phyloP scores from a whole-genome alignment of 371 early-diverging fungal species.

The Rhizopus arrhizus region DNA sequence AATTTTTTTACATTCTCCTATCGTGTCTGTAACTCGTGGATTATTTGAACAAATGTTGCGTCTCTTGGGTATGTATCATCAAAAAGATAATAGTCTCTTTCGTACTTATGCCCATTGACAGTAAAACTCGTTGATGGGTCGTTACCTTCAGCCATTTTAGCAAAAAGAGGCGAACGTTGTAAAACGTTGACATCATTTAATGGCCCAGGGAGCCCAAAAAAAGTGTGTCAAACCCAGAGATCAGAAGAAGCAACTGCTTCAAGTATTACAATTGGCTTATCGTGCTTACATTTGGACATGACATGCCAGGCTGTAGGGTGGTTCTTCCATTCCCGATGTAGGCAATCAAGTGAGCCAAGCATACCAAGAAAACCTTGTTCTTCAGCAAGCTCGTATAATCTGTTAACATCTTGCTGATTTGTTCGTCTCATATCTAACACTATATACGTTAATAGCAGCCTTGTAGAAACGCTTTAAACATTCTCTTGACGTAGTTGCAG shows the following conservation, averaged over 20 bases:
- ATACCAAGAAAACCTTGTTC: conserved; percentile 11
- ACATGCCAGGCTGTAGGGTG: neutral
- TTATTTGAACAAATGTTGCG: neutral
- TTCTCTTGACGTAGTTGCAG: neutral
- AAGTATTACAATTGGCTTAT: conserved; percentile 7
- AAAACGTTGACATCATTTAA: conserved; percentile 6
- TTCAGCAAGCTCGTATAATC: neutral
- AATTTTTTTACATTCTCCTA: neutral
- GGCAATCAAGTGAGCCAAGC: conserved; percentile 16
- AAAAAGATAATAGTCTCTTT: conserved; percentile 2
- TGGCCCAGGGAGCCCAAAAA: conserved; percentile 4
- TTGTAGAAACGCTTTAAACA: neutral
- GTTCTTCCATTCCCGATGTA: conserved; percentile 19
- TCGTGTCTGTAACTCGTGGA: neutral
- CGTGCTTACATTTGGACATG: neutral
- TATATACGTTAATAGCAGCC: neutral
- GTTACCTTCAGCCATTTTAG: neutral
- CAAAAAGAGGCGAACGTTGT: neutral
- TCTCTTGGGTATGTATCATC: conserved; percentile 4
- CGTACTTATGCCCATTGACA: neutral
- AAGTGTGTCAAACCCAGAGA: conserved; percentile 6
- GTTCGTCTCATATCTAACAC: conserved; percentile 1
- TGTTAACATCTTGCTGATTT: conserved; percentile 2
- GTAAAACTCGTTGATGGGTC: neutral
- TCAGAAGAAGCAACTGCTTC: conserved; percentile 10